Base-by-base conservation (phyloP, 495 filamentous ascomycete species). In the Aspergillus diversus region DNA sequence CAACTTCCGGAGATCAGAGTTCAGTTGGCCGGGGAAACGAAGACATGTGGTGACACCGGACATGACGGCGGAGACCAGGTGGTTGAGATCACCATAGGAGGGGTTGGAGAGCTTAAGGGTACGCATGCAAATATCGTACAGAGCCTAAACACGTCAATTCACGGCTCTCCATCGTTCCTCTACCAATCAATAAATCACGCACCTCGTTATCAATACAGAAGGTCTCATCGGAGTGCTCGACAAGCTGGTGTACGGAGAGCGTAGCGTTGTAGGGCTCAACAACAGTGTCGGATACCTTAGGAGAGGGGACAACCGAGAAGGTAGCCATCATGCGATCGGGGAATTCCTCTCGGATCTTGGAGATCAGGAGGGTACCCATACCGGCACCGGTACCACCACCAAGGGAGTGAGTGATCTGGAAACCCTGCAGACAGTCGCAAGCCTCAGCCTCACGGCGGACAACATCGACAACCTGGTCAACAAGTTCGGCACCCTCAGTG, bases 161-260 rank as follows among this genome's bases (percentile, higher is more conserved):
- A 48, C 50, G 54, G 7, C 21, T 35, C n/a, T 7, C 8, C 21
- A 31, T 17, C 16, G 21, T 43, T n/a, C 2, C 7, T 27, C 8
- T 17, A 27, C 42, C 12, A 33, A 15, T 9, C 17, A 39, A 15
- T 5, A 13, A 7, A 33, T 13, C 21, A 64, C 82, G 65, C 74
- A 88, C 86, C 90, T 99, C 96, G 86, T 99, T 99, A 77, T 99
- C 95, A 78, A 99, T 99, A 86, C 95, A 99, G 91, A 99, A 99
- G 78, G 95, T 99, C 91, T 98, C 95, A 76, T 99, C 95, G 55
- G 96, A 98, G 89, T 99, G 97, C 89, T 99, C 95, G 76, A 99
- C 96, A 67, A 99, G 88, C 86, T 99, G 95, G 84, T 99, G 95
- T 65, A 99, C 86, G 72, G 95, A 99, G 66, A 99, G 90, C 71